Conservation (phyloP, 1,284 basidiomycete genomes). For the Tilletia horrida region DNA sequence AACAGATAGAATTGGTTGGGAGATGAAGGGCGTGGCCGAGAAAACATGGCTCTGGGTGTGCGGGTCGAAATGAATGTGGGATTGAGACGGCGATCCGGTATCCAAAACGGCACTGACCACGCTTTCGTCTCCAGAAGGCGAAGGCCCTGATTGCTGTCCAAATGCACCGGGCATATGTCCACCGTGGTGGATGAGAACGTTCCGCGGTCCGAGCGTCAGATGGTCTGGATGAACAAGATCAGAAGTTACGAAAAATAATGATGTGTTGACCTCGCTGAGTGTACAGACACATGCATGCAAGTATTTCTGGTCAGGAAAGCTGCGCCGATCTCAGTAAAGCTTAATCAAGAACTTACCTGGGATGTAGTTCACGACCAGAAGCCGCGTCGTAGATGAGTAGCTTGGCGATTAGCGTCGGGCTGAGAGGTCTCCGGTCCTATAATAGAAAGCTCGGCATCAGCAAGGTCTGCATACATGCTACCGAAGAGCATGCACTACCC, state of each 20-base stretch:
- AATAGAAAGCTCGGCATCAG: slow-evolving; percentile 6
- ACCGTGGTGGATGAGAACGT: slow-evolving; percentile 43
- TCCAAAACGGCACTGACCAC: not conserved
- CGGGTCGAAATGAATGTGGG: not conserved
- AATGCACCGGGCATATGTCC: slow-evolving; percentile 25
- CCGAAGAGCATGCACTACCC: not conserved
- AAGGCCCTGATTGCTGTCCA: not conserved
- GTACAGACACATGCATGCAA: no score
- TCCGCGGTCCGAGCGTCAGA: slow-evolving; percentile 36
- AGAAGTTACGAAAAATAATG: slow-evolving; percentile 45
- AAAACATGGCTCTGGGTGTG: not conserved
- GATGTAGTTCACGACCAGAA: slow-evolving; percentile 37
- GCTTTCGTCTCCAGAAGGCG: slow-evolving; percentile 7
- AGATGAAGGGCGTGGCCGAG: not conserved
- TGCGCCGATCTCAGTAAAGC: no score
- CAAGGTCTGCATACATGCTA: not conserved
- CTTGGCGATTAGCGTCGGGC: slow-evolving; percentile 45
- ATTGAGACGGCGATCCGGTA: slow-evolving; percentile 1
- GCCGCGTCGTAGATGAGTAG: slow-evolving; percentile 41
- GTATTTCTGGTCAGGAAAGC: no score
- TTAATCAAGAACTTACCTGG: slow-evolving; percentile 24
- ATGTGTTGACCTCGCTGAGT: slow-evolving; percentile 39
- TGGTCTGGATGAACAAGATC: slow-evolving; percentile 47
- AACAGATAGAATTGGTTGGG: no score
- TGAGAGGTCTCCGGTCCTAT: slow-evolving; percentile 45